Conservation (phyloP, 345 rosid genomes). For the Gossypium australe region DNA sequence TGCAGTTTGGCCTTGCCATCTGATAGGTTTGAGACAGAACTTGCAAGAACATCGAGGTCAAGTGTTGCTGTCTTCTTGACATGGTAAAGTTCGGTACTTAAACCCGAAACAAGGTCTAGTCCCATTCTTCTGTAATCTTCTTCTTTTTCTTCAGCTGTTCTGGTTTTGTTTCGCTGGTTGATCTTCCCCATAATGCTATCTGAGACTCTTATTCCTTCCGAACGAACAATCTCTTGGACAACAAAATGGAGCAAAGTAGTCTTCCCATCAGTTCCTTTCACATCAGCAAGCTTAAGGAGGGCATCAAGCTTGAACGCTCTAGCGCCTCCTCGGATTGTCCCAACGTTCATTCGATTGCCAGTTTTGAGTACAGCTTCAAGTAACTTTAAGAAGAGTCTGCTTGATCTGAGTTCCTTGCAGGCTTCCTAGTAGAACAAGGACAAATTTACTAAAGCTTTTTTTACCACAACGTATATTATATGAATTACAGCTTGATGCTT, state of each 20-base stretch:
- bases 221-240: constrained; percentile 80
- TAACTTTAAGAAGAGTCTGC: constrained; percentile 79
- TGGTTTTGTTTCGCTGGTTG: constrained; percentile 50
- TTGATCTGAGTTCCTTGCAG: constrained; percentile 91
- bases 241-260: constrained; percentile 90
- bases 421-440: constrained; percentile 55
- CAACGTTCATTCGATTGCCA: constrained; percentile 95
- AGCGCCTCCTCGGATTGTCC: constrained; percentile 94
- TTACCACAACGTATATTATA: not conserved
- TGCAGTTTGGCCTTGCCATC: constrained; percentile 54
- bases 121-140: constrained; percentile 92
- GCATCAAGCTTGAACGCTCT: constrained; percentile 93
- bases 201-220: constrained; percentile 84
- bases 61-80: constrained; percentile 88
- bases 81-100: constrained; percentile 74
- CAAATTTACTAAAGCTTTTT: not conserved
- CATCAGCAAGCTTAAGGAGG: constrained; percentile 86
- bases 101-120: constrained; percentile 78
- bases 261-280: constrained; percentile 87
- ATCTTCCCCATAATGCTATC: constrained; percentile 92
- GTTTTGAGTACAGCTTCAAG: constrained; percentile 93
- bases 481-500: constrained; percentile 10
- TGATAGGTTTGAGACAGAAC: constrained; percentile 69
- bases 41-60: constrained; percentile 82
- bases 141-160: constrained; percentile 65